Conservation (phyloP, 257 asterid genomes). For the Vinca minor region DNA sequence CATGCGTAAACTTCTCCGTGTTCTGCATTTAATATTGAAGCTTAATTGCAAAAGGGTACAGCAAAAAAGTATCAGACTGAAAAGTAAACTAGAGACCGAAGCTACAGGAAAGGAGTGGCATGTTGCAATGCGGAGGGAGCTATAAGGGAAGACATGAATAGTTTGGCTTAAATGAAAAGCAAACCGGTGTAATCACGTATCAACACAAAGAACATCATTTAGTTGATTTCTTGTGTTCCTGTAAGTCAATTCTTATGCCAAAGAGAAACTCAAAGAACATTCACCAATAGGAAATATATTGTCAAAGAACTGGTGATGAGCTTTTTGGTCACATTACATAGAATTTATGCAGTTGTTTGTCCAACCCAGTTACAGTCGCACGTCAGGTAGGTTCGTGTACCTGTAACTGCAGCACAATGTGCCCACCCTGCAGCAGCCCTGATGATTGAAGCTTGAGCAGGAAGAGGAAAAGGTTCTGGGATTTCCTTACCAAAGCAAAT, state of each 20-base stretch:
- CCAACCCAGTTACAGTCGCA: no score
- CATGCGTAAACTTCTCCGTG: conserved; percentile 84
- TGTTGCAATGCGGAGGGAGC: not conserved
- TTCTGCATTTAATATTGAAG: conserved; percentile 42
- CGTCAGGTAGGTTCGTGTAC: conserved; percentile 19
- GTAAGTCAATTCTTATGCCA: no score
- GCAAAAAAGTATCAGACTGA: conserved; percentile 5
- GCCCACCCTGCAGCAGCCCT: conserved; percentile 98
- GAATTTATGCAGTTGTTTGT: no score
- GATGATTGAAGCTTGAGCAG: conserved; percentile 47
- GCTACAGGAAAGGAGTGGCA: not conserved
- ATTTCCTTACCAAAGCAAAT: conserved; percentile 65
- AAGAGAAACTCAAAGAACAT: no score
- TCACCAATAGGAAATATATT: not conserved
- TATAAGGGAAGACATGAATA: not conserved
- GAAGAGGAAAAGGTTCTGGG: conserved; percentile 99
- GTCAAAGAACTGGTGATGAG: not conserved
- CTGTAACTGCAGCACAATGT: conserved; percentile 80
- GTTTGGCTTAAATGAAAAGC: not conserved
- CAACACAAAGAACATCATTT: not conserved
- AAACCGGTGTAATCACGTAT: not conserved
- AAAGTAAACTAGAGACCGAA: not conserved
- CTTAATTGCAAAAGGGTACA: conserved; percentile 4
- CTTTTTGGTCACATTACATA: not conserved
- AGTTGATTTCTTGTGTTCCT: no score